A percentile compares a stretch with the other conserved stretches of the same genome.
Evolutionary conservation across 2,329 filamentous ascomycete species (phyloP).

Genomic region (Xylaria sp.): DNA sequence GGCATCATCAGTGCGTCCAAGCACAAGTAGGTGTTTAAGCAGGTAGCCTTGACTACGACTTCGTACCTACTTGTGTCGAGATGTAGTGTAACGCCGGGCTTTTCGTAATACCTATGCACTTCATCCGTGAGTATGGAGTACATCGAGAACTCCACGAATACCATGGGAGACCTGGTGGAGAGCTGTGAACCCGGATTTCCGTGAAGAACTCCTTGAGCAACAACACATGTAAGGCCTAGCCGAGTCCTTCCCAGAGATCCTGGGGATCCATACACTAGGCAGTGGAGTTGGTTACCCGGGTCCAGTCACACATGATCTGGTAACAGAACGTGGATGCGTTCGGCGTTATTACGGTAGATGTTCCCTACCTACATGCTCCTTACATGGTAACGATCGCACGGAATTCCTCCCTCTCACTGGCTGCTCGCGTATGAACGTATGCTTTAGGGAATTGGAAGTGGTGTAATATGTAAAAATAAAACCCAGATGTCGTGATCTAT

Average conservation of each 20-base stretch:
- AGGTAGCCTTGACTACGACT: too few species aligned
- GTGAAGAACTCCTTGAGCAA: not conserved
- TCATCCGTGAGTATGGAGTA: constrained; percentile 12
- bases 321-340: not conserved
- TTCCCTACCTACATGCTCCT: too few species aligned
- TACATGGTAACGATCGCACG: not conserved
- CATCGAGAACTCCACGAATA: constrained; percentile 8
- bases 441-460: not conserved
- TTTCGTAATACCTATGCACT: constrained; percentile 13
- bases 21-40: too few species aligned
- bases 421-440: not conserved
- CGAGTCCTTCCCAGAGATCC: not conserved
- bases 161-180: constrained; percentile 4
- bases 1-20: too few species aligned
- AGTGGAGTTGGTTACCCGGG: not conserved
- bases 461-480: not conserved
- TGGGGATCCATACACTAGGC: not conserved
- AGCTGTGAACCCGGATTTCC: not conserved
- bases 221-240: not conserved
- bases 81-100: constrained; percentile 24
- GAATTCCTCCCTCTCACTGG: not conserved
- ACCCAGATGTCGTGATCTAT: constrained; percentile 1
- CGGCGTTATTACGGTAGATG: too few species aligned
- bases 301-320: not conserved
- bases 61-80: not conserved